Evolutionary conservation across 139 green algal species (phyloP), one percentile per base, ranked within the genome.

Genomic region (Ettlia oleoabundans): DNA sequence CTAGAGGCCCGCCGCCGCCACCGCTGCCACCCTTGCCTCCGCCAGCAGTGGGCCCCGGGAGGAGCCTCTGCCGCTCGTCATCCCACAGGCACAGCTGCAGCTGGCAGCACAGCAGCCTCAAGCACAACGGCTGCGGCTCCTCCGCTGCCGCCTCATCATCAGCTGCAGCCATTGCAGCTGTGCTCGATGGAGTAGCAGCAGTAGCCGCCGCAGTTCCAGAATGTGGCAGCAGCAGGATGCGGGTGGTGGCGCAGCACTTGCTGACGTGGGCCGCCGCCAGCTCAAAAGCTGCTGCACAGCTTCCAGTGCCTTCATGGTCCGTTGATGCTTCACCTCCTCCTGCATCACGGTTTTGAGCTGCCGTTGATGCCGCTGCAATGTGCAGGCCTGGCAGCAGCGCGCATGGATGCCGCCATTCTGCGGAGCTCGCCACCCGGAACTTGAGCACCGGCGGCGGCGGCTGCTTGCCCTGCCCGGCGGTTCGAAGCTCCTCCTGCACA

Each of bases 61-160:
- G 64, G 68, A 88, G 63, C 22, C 68, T 70, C 28, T 58, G 62
- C 3, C 83, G 76, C 58, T 88, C 86, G 38, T 90, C 86, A 28
- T 90, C 86, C 86, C 86, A 90, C 26, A 90, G 35, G 35, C 76
- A 84, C 26, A 90, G 7, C 80, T 87, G 79, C 70, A 88, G 61
- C 47, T 73, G 73, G 2, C 53, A 15, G n/a, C 38, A 43, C 9
- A 19, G 35, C 35, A 82, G 37, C 13, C 37, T 28, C 22, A 82
- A 9, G 4, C 26, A 10, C 26, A 82, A 51, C 4, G 81, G 82
- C 51, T 38, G 28, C 18, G 62, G 71, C 43, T 22, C 58, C 67
- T 19, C 47, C 33, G 21, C n/a, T n/a, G 33, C 28, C n/a, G 32
- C 35, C 40, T 22, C 30, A 38, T 41, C 24, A 53, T 21, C 43